Conservation (phyloP, 2,329 filamentous ascomycete genomes). For the Orbilia brochopaga region DNA sequence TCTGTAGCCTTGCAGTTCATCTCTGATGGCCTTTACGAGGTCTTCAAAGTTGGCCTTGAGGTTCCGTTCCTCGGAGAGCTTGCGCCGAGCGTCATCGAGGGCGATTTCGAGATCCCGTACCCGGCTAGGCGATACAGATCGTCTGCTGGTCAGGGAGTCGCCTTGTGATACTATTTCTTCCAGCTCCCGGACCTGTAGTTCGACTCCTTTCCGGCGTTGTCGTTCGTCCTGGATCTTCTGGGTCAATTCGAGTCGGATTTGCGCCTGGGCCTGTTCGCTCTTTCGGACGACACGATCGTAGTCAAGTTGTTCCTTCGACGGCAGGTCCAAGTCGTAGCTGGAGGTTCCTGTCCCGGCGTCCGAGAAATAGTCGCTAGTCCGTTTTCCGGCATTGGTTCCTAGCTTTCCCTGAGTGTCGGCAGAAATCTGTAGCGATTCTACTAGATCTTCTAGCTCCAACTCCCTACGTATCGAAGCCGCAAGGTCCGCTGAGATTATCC, state of each 20-base stretch:
- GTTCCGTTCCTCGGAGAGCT: constrained; percentile 81
- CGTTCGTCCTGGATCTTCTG: constrained; percentile 88
- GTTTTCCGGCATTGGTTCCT: constrained; percentile 65
- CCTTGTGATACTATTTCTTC: constrained; percentile 65
- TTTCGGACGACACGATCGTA: constrained; percentile 81
- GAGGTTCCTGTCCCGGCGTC: constrained; percentile 76
- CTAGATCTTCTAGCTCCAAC: constrained; percentile 93
- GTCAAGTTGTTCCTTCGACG: constrained; percentile 66
- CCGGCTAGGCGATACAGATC: constrained; percentile 64
- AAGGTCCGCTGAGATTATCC: constrained; percentile 89
- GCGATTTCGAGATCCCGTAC: constrained; percentile 78
- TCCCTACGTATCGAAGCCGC: constrained; percentile 91
- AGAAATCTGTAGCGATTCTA: constrained; percentile 86
- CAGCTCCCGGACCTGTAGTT: constrained; percentile 81
- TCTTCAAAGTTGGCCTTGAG: constrained; percentile 95
- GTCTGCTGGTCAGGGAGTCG: constrained; percentile 63
- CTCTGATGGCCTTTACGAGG: constrained; percentile 79
- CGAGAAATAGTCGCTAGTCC: constrained; percentile 97
- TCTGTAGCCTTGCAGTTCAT: constrained; percentile 78
- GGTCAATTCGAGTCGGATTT: constrained; percentile 81
- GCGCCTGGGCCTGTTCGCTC: constrained; percentile 88
- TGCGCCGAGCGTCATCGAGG: constrained; percentile 81
- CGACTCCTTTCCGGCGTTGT: constrained; percentile 73
- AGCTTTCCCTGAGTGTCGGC: constrained; percentile 62
- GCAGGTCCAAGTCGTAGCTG: constrained; percentile 57